A percentile compares a stretch with the other conserved stretches of the same genome.
phyloP scores from a whole-genome alignment of 192 early-diverging fungal species.

The Haplosporangium gracile region DNA sequence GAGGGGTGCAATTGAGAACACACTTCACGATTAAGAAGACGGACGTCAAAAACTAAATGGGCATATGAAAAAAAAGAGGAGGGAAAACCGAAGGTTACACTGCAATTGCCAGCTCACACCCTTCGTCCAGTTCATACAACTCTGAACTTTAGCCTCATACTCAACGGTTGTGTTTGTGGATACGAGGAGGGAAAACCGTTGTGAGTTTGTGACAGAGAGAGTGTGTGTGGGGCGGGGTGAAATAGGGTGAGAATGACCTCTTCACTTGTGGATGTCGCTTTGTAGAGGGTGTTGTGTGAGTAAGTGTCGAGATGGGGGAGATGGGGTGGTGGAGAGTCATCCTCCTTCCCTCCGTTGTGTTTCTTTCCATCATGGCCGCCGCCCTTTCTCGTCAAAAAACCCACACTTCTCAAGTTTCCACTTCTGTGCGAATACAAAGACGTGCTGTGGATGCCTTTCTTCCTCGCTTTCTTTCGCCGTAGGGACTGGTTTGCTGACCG shows the following conservation, averaged over 20 bases:
- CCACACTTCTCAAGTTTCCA: not conserved
- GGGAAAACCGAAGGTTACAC: conserved; percentile 36
- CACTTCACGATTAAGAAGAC: not conserved
- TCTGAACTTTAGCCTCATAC: conserved; percentile 27
- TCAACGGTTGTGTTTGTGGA: not conserved
- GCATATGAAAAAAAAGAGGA: conserved; percentile 7
- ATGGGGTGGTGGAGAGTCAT: not conserved
- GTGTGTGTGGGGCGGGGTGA: not conserved
- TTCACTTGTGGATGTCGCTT: not conserved
- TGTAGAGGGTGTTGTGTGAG: not conserved
- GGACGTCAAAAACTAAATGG: not conserved
- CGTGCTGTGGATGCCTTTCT: not conserved
- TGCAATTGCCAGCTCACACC: conserved; percentile 1
- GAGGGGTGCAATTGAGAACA: not conserved
- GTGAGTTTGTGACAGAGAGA: not conserved
- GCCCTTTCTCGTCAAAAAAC: not conserved
- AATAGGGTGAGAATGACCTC: not conserved
- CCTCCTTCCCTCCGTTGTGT: not conserved
- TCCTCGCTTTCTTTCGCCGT: not conserved
- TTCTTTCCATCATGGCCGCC: not conserved
- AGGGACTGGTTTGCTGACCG: not conserved
- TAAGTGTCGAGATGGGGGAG: not conserved
- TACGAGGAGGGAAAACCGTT: not conserved
- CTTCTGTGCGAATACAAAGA: not conserved
- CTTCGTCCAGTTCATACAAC: conserved; percentile 26